phyloP scores from a whole-genome alignment of 108 stramenopile species.

The Nitzschia sp. region DNA sequence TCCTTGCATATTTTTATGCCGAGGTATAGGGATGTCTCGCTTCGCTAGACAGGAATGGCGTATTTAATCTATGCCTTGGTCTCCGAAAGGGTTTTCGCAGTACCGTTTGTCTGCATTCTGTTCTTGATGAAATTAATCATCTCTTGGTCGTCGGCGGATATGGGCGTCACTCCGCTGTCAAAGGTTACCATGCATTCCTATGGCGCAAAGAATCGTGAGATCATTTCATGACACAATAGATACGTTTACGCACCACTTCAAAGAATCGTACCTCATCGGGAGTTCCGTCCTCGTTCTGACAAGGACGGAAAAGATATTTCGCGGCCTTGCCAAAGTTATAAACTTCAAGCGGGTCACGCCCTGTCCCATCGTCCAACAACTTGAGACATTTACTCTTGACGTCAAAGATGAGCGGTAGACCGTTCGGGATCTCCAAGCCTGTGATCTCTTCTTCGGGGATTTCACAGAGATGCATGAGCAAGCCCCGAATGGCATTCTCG shows the following conservation, averaged over 20 bases:
- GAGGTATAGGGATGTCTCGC: too few relatives aligned
- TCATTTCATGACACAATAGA: too few relatives aligned
- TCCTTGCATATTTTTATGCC: too few relatives aligned
- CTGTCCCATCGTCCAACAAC: conserved; percentile 86
- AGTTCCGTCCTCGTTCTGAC: conserved; percentile 62
- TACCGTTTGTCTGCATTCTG: neutral
- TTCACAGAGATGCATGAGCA: conserved; percentile 97
- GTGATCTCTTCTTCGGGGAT: conserved; percentile 93
- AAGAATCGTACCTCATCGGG: conserved; percentile 47
- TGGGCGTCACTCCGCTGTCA: neutral
- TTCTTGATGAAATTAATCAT: conserved; percentile 34
- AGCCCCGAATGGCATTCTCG: conserved; percentile 98
- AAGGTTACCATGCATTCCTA: conserved; percentile 31
- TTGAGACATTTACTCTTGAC: conserved; percentile 73
- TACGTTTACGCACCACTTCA: neutral
- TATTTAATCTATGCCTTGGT: too few relatives aligned
- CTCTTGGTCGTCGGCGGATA: conserved; percentile 21
- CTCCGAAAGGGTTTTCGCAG: too few relatives aligned
- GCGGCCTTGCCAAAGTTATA: conserved; percentile 88
- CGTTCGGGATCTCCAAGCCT: conserved; percentile 95
- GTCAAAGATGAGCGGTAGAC: conserved; percentile 94
- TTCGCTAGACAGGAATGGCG: too few relatives aligned
- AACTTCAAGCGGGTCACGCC: conserved; percentile 76
- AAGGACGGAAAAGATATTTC: conserved; percentile 80
- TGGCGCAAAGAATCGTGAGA: too few relatives aligned